Conservation (phyloP, 2,329 filamentous ascomycete species). For the Clarireedia paspali region DNA sequence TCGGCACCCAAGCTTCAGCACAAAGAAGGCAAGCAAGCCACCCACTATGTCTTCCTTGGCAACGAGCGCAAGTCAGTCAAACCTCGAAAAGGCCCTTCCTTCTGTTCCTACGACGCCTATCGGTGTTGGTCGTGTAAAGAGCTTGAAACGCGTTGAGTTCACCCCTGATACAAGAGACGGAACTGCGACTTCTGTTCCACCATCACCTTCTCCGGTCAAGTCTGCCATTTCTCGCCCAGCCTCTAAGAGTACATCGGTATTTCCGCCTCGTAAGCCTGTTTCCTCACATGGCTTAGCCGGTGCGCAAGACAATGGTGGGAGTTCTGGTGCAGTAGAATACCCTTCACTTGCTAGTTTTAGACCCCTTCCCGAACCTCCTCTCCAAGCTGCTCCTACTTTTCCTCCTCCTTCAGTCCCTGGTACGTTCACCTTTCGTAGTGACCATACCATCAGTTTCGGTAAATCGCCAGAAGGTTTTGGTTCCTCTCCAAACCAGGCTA, state of each 20-base stretch:
- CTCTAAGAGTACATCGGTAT: constrained; percentile 23
- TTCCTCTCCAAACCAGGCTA: constrained; percentile 49
- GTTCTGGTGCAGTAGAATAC: constrained; percentile 18
- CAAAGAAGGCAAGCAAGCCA: constrained; percentile 18
- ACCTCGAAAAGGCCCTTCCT: constrained; percentile 47
- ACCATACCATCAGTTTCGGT: constrained; percentile 55
- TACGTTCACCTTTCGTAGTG: constrained; percentile 58
- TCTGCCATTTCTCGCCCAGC: constrained; percentile 38
- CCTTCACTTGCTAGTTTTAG: constrained; percentile 24
- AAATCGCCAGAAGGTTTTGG: constrained; percentile 45
- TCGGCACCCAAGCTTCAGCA: constrained; percentile 29
- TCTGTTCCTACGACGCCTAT: constrained; percentile 51
- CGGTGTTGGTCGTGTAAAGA: constrained; percentile 41
- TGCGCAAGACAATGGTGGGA: not conserved
- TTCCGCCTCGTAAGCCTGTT: not conserved
- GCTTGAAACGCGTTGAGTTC: constrained; percentile 70
- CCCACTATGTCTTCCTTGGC: constrained; percentile 19
- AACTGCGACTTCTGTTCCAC: constrained; percentile 31
- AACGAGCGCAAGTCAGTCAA: constrained; percentile 39
- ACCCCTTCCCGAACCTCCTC: constrained; percentile 19
- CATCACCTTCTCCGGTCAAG: constrained; percentile 51
- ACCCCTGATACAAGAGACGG: constrained; percentile 57
- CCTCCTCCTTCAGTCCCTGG: constrained; percentile 38
- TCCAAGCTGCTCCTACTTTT: constrained; percentile 7
- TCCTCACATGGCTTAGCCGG: not conserved